A percentile compares a stretch with the other conserved stretches of the same genome.
Evolutionary conservation across 2,329 filamentous ascomycete species (phyloP).

Genomic region (Hysterium pulicare): DNA sequence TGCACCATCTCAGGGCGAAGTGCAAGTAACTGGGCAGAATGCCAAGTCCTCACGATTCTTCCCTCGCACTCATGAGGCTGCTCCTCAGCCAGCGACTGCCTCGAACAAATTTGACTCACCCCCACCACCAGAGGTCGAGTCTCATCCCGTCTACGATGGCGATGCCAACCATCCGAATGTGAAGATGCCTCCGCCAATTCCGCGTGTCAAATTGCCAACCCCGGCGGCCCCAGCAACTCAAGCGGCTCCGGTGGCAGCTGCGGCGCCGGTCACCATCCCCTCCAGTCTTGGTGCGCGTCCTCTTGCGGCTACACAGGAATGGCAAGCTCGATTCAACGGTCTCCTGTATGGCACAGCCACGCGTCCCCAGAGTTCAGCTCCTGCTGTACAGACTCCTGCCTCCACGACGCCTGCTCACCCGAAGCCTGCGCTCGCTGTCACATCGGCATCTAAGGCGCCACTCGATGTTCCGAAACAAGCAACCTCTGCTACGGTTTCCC

Average conservation of each 20-base stretch:
- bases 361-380: conserved; percentile 8
- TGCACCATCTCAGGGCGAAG: conserved; percentile 20
- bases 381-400: conserved; percentile 31
- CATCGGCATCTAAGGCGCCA: conserved; percentile 63
- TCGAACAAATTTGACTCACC: conserved; percentile 28
- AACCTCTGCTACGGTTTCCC: conserved; percentile 65
- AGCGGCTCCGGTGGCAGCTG: conserved; percentile 40
- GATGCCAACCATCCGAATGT: conserved; percentile 65
- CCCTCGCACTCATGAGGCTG: conserved; percentile 25
- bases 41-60: conserved; percentile 35
- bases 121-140: conserved; percentile 67
- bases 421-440: conserved; percentile 53
- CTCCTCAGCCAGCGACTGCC: conserved; percentile 15
- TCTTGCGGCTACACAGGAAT: conserved; percentile 49
- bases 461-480: conserved; percentile 48
- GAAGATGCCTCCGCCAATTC: conserved; percentile 65
- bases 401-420: conserved; percentile 34
- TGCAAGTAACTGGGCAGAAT: conserved; percentile 11
- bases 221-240: conserved; percentile 36
- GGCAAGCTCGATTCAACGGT: conserved; percentile 83
- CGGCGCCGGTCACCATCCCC: conserved; percentile 19
- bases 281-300: conserved; percentile 33
- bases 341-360: conserved; percentile 65
- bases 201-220: conserved; percentile 79
- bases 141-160: conserved; percentile 70